phyloP scores from a whole-genome alignment of 2,329 filamentous ascomycete species.

The Anthostomella pinea region DNA sequence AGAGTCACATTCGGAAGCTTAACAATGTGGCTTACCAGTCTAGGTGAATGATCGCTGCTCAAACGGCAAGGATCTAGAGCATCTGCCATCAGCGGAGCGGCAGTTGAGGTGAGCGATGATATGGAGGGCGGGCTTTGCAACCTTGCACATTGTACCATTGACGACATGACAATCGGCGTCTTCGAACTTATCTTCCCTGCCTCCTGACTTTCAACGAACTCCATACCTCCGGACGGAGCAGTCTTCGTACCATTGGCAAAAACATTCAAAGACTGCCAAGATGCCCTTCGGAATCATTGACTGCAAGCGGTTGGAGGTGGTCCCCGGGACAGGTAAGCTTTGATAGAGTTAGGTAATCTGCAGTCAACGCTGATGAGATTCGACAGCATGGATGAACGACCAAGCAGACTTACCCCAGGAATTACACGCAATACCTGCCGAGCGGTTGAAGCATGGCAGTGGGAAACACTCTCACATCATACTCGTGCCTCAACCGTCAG shows the following conservation, averaged over 20 bases:
- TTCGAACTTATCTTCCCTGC: too few relatives aligned
- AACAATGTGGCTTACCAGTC: too few relatives aligned
- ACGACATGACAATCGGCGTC: too few relatives aligned
- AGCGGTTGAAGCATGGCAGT: conserved; percentile 38
- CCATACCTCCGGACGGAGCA: neutral
- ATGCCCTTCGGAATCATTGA: conserved; percentile 50
- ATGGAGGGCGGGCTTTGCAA: too few relatives aligned
- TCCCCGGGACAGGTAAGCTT: conserved; percentile 45
- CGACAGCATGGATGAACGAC: conserved; percentile 39
- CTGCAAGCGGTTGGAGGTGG: conserved; percentile 40
- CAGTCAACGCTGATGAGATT: conserved; percentile 12
- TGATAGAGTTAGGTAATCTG: neutral
- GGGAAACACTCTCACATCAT: conserved; percentile 35
- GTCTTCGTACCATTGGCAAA: neutral
- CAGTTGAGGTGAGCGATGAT: too few relatives aligned
- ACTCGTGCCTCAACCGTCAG: conserved; percentile 43
- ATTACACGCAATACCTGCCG: conserved; percentile 40
- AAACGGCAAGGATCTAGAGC: too few relatives aligned
- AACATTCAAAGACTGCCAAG: too few relatives aligned
- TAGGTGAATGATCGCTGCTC: too few relatives aligned
- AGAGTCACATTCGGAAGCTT: too few relatives aligned
- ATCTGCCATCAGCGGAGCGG: too few relatives aligned
- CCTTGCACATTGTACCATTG: too few relatives aligned
- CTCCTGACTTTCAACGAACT: too few relatives aligned
- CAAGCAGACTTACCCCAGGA: conserved; percentile 45